These are phyloP conservation scores for Candida methanosorbosa DNA, from an alignment of 805 yeast genomes.

Conservation along the genomic window DNA sequence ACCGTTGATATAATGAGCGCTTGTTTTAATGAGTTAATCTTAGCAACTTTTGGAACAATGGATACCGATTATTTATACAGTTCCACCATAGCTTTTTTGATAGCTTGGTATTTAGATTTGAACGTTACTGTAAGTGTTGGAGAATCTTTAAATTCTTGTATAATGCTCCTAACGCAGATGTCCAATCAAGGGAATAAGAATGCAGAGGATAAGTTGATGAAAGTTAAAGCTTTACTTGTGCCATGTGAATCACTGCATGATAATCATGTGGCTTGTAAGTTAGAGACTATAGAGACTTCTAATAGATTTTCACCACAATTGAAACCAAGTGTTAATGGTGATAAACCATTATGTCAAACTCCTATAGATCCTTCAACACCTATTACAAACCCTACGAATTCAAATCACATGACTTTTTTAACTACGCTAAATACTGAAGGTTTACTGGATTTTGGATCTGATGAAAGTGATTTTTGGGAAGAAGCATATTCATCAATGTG, in stretches of 20 bases:
- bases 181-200: conserved; percentile 11
- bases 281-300: too few relatives aligned
- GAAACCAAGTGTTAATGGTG: too few relatives aligned
- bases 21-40: conserved; percentile 11
- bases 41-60: conserved; percentile 19
- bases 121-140: conserved; percentile 7
- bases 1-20: conserved; percentile 9
- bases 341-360: too few relatives aligned
- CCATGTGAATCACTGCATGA: too few relatives aligned
- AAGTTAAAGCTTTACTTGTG: not conserved
- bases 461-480: conserved; percentile 1
- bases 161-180: conserved; percentile 11
- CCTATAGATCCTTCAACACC: not conserved
- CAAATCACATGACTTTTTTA: not conserved
- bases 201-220: conserved; percentile 6
- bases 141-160: conserved; percentile 10
- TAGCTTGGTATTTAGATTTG: conserved; percentile 13
- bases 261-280: too few relatives aligned
- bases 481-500: not conserved
- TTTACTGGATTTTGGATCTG: not conserved
- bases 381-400: not conserved
- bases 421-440: not conserved
- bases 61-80: conserved; percentile 20
- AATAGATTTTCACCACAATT: too few relatives aligned
- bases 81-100: conserved; percentile 17